Base-by-base conservation (phyloP, 1,139 yeast species). In the Debaryomyces psychrophilus region DNA sequence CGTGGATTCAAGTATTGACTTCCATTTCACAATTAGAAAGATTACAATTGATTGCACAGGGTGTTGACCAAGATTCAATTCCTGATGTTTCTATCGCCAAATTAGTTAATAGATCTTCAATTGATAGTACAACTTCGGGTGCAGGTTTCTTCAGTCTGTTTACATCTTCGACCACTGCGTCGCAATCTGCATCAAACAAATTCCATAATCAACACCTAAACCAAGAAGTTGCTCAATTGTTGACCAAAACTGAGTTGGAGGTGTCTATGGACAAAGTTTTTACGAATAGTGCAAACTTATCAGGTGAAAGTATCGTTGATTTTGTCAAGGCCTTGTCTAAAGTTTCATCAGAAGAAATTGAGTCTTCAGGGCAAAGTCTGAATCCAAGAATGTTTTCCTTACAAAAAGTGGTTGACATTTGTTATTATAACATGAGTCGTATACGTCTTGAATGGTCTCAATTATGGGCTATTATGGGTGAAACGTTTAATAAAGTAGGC, bases 391-490 rank as follows among this genome's bases (percentile, higher is more conserved):
- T 90, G 67, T 95, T 90, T 61, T 88, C 97, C 0, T 71, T 95
- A 52, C 98, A 90, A 59, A 95, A 95, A 61, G 87, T 95, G 76
- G 96, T 95, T 43, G 99, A 95, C 65, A 95, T 95, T 40, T 92
- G 98, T 67, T 93, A 93, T 65, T 95, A 95, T 71, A 95, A 95
- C 64, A 93, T 95, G 98, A 84, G 83, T 47, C 87, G 99, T 73
- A 90, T 95, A 58, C 83, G 97, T 63, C 84, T 95, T 53, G 97
- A 95, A 68, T 95, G 99, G 98, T 83, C 96, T 7, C 95, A 90
- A 48, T 74, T 95, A 49, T 95, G 99, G 99, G 80, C 87, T 6
- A 86, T 89, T 9, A 87, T 95, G 87, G 97, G 96, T 9, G 88
- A 82, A 52, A 89, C 90, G 37, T 93, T 95, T 69, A 89, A 90